These are phyloP conservation scores for Hemisphaericaspora xylanilytica DNA, from an alignment of 1,139 yeast species.

Conservation along the genomic window DNA sequence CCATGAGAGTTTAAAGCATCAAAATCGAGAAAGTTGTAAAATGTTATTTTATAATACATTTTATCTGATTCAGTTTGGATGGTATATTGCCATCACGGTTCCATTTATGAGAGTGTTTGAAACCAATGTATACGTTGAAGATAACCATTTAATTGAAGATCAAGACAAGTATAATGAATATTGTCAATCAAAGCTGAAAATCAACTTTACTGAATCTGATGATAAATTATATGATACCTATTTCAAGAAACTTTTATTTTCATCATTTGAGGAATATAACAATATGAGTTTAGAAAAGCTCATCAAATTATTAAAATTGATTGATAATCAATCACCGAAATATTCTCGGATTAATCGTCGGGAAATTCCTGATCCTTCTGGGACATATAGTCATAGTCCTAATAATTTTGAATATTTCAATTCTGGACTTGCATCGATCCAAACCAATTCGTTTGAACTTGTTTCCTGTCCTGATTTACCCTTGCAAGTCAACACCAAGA, in stretches of 20 bases:
- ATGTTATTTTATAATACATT: slow-evolving; percentile 35
- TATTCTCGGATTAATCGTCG: slow-evolving; percentile 11
- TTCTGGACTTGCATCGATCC: slow-evolving; percentile 28
- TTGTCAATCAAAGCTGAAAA: slow-evolving; percentile 17
- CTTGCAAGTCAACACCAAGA: slow-evolving; percentile 29
- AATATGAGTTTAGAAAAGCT: slow-evolving; percentile 27
- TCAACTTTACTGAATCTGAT: slow-evolving; percentile 27
- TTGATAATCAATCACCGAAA: slow-evolving; percentile 24
- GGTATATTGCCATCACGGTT: slow-evolving; percentile 37
- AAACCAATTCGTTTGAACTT: slow-evolving; percentile 32
- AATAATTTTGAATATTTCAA: slow-evolving; percentile 37
- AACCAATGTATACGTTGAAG: slow-evolving; percentile 31
- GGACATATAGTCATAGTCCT: slow-evolving; percentile 28
- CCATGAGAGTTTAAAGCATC: slow-evolving; percentile 15
- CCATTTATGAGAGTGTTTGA: slow-evolving; percentile 42
- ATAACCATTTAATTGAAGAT: slow-evolving; percentile 19
- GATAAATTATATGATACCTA: slow-evolving; percentile 22
- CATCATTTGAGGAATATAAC: slow-evolving; percentile 26
- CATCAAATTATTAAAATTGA: slow-evolving; percentile 26
- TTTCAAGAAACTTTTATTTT: slow-evolving; percentile 27
- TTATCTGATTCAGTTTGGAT: slow-evolving; percentile 37
- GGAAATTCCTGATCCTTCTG: slow-evolving; percentile 20
- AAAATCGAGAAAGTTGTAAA: slow-evolving; percentile 22
- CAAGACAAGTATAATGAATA: slow-evolving; percentile 14
- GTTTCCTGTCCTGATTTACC: slow-evolving; percentile 38